These are phyloP conservation scores for Takashimella koratensis DNA, from an alignment of 1,284 basidiomycete genomes.

Conservation along the genomic window DNA sequence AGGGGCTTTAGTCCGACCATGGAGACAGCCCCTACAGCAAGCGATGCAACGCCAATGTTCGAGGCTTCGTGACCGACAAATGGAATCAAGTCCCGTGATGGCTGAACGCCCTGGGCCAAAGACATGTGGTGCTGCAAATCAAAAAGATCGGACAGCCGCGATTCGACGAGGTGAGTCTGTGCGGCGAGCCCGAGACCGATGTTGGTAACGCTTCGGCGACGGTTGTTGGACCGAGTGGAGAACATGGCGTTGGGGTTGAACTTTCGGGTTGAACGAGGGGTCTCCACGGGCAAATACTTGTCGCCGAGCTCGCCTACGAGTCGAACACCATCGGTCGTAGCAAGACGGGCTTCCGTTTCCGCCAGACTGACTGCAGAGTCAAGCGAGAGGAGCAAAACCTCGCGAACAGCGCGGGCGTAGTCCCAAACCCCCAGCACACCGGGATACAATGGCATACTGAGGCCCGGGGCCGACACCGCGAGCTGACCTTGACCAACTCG, in stretches of 20 bases:
- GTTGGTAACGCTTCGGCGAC: constrained; percentile 47
- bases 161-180: constrained; percentile 42
- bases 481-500: constrained; percentile 71
- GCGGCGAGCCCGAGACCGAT: constrained; percentile 43
- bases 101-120: constrained; percentile 41
- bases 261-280: constrained; percentile 73
- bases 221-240: constrained; percentile 56
- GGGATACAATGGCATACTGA: constrained; percentile 72
- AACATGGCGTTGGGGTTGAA: constrained; percentile 99
- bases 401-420: constrained; percentile 80
- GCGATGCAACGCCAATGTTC: constrained; percentile 68
- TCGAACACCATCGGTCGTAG: constrained; percentile 67
- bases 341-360: constrained; percentile 75
- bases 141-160: constrained; percentile 69
- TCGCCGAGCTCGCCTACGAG: constrained; percentile 70
- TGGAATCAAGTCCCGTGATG: constrained; percentile 32
- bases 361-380: constrained; percentile 76
- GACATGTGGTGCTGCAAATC: constrained; percentile 78
- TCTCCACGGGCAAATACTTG: constrained; percentile 71
- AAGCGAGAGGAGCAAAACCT: constrained; percentile 67
- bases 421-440: constrained; percentile 84
- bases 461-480: constrained; percentile 50
- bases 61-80: constrained; percentile 48
- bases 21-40: constrained; percentile 80
- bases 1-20: constrained; percentile 78